These are phyloP conservation scores for Aureobasidium pullulans DNA, from an alignment of 2,329 filamentous ascomycete genomes.

Conservation along the genomic window DNA sequence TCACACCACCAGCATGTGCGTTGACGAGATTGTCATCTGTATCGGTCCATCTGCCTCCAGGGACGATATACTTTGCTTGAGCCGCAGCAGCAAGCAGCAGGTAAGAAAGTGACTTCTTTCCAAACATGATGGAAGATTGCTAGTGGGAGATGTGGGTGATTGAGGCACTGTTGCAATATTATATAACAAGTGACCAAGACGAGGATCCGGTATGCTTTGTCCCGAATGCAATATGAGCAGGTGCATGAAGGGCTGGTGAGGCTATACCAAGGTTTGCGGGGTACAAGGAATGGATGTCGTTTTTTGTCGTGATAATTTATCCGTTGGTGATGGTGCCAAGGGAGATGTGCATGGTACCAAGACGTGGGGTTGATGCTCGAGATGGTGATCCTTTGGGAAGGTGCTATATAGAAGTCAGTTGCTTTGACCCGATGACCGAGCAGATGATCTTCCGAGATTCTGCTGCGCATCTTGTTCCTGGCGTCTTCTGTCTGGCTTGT, in stretches of 20 bases:
- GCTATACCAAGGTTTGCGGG: slow-evolving; percentile 3
- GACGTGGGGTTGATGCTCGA: background rate
- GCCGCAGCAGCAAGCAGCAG: slow-evolving; percentile 23
- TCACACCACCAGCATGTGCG: slow-evolving; percentile 53
- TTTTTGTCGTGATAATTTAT: background rate
- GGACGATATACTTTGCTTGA: slow-evolving; percentile 50
- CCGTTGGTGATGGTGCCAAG: slow-evolving; percentile 4
- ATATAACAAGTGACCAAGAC: background rate
- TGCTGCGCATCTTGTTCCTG: background rate
- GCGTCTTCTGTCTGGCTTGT: too few species aligned
- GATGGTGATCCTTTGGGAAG: background rate
- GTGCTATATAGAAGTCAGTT: background rate
- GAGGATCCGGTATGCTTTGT: background rate
- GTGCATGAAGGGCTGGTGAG: background rate
- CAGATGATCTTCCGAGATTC: background rate
- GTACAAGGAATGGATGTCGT: background rate
- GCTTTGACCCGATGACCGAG: background rate
- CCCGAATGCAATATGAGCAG: background rate
- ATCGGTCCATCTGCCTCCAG: slow-evolving; percentile 54
- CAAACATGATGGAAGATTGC: background rate
- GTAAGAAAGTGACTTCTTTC: background rate
- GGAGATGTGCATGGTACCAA: background rate
- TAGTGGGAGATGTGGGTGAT: too few species aligned
- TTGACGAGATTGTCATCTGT: slow-evolving; percentile 54
- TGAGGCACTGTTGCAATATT: background rate